phyloP scores from a whole-genome alignment of 2,329 filamentous ascomycete genomes.

The Nemania serpens region DNA sequence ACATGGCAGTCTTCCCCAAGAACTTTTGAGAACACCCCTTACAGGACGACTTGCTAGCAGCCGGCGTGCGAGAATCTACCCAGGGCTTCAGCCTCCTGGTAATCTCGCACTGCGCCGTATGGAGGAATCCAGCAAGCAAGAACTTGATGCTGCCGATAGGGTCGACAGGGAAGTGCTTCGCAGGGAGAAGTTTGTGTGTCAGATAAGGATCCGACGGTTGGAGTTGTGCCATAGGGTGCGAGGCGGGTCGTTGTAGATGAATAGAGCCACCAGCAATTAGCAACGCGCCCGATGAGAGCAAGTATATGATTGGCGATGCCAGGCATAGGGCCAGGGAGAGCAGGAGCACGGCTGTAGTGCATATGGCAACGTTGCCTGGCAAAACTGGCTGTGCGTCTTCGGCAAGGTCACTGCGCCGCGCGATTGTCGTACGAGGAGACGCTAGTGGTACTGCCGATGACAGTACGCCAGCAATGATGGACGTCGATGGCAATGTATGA shows the following conservation, averaged over 20 bases:
- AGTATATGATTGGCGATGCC: not conserved
- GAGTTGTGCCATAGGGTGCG: not conserved
- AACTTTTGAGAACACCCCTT: not conserved
- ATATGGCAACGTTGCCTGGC: not conserved
- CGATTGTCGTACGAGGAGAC: not conserved
- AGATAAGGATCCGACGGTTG: not conserved
- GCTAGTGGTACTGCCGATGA: not conserved
- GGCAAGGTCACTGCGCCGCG: not conserved
- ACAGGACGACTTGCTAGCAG: not conserved
- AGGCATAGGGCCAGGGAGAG: not conserved
- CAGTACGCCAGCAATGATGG: not conserved
- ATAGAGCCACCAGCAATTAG: not conserved
- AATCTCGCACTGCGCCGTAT: constrained; percentile 5
- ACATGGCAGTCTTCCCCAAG: not conserved
- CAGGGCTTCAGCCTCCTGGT: not conserved
- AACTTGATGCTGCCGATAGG: not conserved
- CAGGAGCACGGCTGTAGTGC: not conserved
- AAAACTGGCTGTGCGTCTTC: not conserved
- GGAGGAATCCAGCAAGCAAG: not conserved
- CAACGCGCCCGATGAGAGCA: not conserved
- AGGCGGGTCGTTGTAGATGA: not conserved
- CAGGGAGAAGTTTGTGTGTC: not conserved
- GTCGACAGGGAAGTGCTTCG: not conserved
- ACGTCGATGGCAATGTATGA: not conserved
- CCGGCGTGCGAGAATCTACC: not conserved